Percentiles rank a stretch among this genome's conserved stretches.
Conservation (phyloP, 371 early-diverging fungal species). For the Capillidium rhysosporum region DNA sequence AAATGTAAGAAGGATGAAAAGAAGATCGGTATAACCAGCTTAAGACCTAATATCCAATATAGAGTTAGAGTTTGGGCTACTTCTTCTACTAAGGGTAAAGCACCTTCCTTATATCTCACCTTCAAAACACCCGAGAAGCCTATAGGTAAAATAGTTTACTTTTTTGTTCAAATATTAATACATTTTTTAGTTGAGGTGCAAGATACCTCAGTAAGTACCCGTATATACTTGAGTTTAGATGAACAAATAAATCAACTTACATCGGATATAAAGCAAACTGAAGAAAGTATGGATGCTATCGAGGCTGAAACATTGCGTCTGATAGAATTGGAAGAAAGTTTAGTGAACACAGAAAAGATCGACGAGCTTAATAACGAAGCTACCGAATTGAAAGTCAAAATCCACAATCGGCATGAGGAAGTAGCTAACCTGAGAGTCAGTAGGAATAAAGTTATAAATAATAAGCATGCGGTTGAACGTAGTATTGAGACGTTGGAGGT, state of each 20-base stretch:
- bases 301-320: background rate
- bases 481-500: too few relatives aligned
- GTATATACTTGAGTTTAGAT: background rate
- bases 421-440: too few relatives aligned
- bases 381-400: too few relatives aligned
- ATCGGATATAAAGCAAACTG: background rate
- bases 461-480: too few relatives aligned
- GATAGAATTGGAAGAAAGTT: background rate
- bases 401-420: too few relatives aligned
- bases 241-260: background rate
- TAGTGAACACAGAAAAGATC: too few relatives aligned
- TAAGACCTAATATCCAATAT: slow-evolving; percentile 3
- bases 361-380: too few relatives aligned
- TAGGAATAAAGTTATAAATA: too few relatives aligned
- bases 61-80: slow-evolving; percentile 1
- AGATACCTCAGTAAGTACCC: background rate
- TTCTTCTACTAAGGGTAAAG: slow-evolving; percentile 1
- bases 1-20: background rate
- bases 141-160: background rate
- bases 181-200: background rate
- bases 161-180: too few relatives aligned
- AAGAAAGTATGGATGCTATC: background rate
- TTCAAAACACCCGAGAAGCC: slow-evolving; percentile 1
- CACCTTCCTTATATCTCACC: background rate
- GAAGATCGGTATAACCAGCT: background rate